Conservation (phyloP, 139 green algal genomes). For the Tetratostichococcus sp. region DNA sequence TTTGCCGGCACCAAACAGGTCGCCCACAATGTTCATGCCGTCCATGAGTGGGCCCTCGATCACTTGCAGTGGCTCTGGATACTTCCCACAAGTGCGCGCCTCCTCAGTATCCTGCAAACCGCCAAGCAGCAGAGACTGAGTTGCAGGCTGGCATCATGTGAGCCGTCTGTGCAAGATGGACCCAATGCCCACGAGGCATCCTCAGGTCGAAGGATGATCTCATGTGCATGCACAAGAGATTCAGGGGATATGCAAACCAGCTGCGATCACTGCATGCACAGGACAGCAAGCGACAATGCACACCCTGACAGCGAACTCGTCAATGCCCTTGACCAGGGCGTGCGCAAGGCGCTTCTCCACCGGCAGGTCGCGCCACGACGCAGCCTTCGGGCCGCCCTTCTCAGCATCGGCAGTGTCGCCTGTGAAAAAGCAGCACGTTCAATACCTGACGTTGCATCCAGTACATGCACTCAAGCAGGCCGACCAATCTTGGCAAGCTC, state of each 20-base stretch:
- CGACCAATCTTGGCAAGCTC: no score
- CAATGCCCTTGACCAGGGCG: constrained; percentile 96
- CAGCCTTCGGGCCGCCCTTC: constrained; percentile 11
- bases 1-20: constrained; percentile 97
- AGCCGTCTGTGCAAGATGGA: constrained; percentile 2
- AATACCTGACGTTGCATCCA: no score
- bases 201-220: no score
- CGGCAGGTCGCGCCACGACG: constrained; percentile 74
- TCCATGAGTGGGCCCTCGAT: constrained; percentile 99
- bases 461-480: no score
- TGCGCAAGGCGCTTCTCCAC: constrained; percentile 88
- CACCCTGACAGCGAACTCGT: constrained; percentile 80
- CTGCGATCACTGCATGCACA: no score
- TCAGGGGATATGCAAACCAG: no score
- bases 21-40: constrained; percentile 98
- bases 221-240: no score
- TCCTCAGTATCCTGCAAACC: constrained; percentile 90
- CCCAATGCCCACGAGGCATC: no score
- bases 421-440: no score
- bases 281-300: no score
- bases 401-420: neutral
- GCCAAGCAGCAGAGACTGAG: no score
- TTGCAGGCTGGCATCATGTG: no score
- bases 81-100: constrained; percentile 66
- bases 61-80: constrained; percentile 80